phyloP scores from a whole-genome alignment of 306 rosid species.

The Cucumis sativus region Cucumber_9930_V3 NC_026661.2:452501-453000 shows the following conservation, averaged over 20 bases:
- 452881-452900: background rate
- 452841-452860: background rate
- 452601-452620: background rate
- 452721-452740: background rate
- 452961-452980: background rate
- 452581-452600: background rate
- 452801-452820: background rate
- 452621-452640: background rate
- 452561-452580: background rate
- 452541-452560: background rate
- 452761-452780: background rate
- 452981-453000: background rate
- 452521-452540: background rate
- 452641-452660: background rate
- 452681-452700: background rate
- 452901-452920: background rate
- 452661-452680: background rate
- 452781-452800: background rate
- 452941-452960: background rate
- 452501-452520: background rate
- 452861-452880: background rate
- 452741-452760: background rate
- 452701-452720: background rate
- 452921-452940: background rate
- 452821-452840: background rate